Evolutionary conservation across 1,284 basidiomycete genomes (phyloP).

Genomic region (Cerrena zonata): DNA sequence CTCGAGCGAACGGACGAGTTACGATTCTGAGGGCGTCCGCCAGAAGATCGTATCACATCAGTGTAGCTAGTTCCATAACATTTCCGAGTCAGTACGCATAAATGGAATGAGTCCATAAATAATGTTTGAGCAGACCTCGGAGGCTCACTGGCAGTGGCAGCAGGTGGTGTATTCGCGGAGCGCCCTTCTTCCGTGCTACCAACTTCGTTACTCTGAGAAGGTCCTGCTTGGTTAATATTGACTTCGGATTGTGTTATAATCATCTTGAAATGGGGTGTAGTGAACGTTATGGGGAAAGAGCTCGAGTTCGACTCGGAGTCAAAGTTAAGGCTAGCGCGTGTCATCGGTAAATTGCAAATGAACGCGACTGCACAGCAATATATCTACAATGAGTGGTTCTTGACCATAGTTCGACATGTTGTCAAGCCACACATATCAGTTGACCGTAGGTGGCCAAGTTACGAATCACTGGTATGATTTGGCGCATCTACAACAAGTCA

Average conservation of each 20-base stretch:
- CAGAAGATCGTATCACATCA: slow-evolving; percentile 3
- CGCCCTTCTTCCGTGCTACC: background rate
- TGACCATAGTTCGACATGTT: too few relatives aligned
- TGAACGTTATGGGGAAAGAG: too few relatives aligned
- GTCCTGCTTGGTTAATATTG: slow-evolving; percentile 10
- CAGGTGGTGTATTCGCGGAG: background rate
- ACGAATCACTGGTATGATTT: too few relatives aligned
- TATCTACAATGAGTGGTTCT: too few relatives aligned
- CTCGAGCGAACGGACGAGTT: background rate
- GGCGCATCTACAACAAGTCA: too few relatives aligned
- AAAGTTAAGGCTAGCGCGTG: too few relatives aligned
- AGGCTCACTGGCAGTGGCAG: background rate
- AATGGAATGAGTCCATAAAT: slow-evolving; percentile 36
- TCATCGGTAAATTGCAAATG: too few relatives aligned
- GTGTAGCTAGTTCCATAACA: slow-evolving; percentile 26
- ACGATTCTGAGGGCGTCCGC: background rate
- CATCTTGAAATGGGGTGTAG: slow-evolving; percentile 10
- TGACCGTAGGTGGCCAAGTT: too few relatives aligned
- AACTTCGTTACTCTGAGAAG: background rate
- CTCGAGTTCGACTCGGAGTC: too few relatives aligned
- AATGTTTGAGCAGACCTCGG: slow-evolving; percentile 8
- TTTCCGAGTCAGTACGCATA: too few relatives aligned
- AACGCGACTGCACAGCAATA: too few relatives aligned
- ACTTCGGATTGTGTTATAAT: slow-evolving; percentile 16
- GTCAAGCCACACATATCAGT: too few relatives aligned